Conservation (phyloP, 2,329 filamentous ascomycete species). For the Xylaria sp. region DNA sequence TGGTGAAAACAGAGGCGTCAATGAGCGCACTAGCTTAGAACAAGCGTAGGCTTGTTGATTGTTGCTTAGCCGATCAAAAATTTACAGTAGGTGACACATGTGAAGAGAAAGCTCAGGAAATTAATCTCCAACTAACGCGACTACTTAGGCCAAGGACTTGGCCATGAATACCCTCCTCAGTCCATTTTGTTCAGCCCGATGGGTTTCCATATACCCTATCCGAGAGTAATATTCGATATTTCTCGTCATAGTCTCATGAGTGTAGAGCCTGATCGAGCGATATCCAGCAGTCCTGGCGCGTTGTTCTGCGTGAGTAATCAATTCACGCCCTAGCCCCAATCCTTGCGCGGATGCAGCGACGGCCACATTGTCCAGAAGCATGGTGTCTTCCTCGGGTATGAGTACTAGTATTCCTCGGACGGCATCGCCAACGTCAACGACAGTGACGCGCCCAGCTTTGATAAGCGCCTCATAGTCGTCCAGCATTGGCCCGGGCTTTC, state of each 20-base stretch:
- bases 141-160: slow-evolving; percentile 15
- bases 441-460: slow-evolving; percentile 15
- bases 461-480: slow-evolving; percentile 30
- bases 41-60: no score
- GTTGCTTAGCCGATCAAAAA: no score
- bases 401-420: slow-evolving; percentile 26
- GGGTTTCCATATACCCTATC: slow-evolving; percentile 27
- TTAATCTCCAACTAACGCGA: no score
- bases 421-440: slow-evolving; percentile 10
- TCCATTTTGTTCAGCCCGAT: slow-evolving; percentile 27
- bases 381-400: slow-evolving; percentile 16
- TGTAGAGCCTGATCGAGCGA: slow-evolving; percentile 24
- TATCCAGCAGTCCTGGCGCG: slow-evolving; percentile 13
- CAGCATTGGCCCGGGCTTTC: slow-evolving; percentile 28
- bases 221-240: slow-evolving; percentile 31
- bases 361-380: slow-evolving; percentile 34
- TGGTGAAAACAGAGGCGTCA: no score
- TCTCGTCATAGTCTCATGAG: slow-evolving; percentile 24
- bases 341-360: slow-evolving; percentile 30
- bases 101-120: no score
- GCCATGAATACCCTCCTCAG: slow-evolving; percentile 30
- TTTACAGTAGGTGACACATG: no score
- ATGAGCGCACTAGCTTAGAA: no score
- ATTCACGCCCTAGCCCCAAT: slow-evolving; percentile 20
- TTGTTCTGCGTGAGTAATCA: slow-evolving; percentile 26